Conservation (phyloP, 352 stramenopile genomes). For the Peronosclerospora sorghi region DNA sequence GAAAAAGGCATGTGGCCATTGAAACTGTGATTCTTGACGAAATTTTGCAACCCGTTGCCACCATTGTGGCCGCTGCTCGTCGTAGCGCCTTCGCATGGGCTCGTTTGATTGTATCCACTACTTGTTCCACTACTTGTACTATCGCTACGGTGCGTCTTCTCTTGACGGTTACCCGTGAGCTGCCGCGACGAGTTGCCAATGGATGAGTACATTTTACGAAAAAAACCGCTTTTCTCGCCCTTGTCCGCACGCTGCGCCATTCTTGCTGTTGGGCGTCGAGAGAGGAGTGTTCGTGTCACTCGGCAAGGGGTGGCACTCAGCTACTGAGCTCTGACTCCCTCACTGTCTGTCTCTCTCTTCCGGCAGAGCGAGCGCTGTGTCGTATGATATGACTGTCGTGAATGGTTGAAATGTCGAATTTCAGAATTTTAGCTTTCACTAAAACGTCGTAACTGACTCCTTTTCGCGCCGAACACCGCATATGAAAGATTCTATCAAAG, state of each 20-base stretch:
- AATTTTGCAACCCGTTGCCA: constrained; percentile 18
- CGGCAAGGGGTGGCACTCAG: constrained; percentile 3
- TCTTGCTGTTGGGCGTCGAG: constrained; percentile 1
- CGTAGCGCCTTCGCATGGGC: constrained; percentile 21
- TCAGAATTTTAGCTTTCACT: constrained; percentile 9
- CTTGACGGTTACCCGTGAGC: constrained; percentile 13
- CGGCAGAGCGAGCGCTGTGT: no score
- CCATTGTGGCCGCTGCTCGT: constrained; percentile 23
- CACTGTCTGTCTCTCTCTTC: neutral
- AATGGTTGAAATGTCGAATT: constrained; percentile 12
- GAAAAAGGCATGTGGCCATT: constrained; percentile 59
- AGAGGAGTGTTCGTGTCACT: neutral
- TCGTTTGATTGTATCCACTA: constrained; percentile 21
- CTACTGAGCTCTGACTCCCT: constrained; percentile 8
- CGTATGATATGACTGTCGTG: neutral
- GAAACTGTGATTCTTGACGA: constrained; percentile 61
- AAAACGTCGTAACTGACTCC: constrained; percentile 19
- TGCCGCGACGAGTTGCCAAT: constrained; percentile 41
- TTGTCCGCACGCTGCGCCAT: constrained; percentile 38
- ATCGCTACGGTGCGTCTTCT: constrained; percentile 24
- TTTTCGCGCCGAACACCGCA: constrained; percentile 5
- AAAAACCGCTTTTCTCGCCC: constrained; percentile 45
- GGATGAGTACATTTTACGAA: constrained; percentile 51
- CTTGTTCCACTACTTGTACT: constrained; percentile 24
- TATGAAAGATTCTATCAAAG: no score